These are phyloP conservation scores for Dentipellis fragilis DNA, from an alignment of 768 basidiomycete genomes.

Conservation along the genomic window DNA sequence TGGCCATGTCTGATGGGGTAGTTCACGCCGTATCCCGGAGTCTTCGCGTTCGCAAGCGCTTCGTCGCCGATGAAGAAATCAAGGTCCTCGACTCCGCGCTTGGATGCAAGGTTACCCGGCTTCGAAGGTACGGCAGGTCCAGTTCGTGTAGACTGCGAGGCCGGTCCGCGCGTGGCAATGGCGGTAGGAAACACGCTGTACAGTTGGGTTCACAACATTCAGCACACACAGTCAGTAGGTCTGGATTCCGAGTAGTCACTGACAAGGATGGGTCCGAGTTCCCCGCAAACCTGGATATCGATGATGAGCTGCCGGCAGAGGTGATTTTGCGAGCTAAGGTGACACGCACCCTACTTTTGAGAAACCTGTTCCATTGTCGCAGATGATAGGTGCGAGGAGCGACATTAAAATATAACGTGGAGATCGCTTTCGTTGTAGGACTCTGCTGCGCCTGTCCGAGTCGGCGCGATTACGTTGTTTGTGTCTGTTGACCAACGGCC, in stretches of 20 bases:
- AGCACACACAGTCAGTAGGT: slow-evolving; percentile 7
- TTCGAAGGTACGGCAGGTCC: slow-evolving; percentile 76
- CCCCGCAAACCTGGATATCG: slow-evolving; percentile 71
- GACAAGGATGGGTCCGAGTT: slow-evolving; percentile 99
- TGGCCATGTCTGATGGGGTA: slow-evolving; percentile 96
- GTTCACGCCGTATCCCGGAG: slow-evolving; percentile 85
- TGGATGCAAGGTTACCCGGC: slow-evolving; percentile 88
- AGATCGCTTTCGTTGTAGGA: neutral
- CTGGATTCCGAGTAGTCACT: slow-evolving; percentile 23
- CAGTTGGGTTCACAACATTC: neutral
- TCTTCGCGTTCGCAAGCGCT: slow-evolving; percentile 91
- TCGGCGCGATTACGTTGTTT: slow-evolving; percentile 5
- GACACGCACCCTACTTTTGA: slow-evolving; percentile 86
- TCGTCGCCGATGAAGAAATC: slow-evolving; percentile 99
- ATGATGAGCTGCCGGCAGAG: neutral
- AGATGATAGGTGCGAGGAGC: slow-evolving; percentile 86
- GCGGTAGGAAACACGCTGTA: slow-evolving; percentile 93
- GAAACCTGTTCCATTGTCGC: slow-evolving; percentile 95
- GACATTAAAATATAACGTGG: slow-evolving; percentile 44
- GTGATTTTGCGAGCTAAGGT: neutral
- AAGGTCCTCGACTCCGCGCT: slow-evolving; percentile 95
- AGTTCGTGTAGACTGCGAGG: slow-evolving; percentile 41
- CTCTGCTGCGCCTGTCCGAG: neutral
- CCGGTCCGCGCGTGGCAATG: slow-evolving; percentile 80
- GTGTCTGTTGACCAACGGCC: slow-evolving; percentile 4